Evolutionary conservation across 768 basidiomycete genomes (phyloP).

Genomic region (Daedaleopsis sinensis): DNA sequence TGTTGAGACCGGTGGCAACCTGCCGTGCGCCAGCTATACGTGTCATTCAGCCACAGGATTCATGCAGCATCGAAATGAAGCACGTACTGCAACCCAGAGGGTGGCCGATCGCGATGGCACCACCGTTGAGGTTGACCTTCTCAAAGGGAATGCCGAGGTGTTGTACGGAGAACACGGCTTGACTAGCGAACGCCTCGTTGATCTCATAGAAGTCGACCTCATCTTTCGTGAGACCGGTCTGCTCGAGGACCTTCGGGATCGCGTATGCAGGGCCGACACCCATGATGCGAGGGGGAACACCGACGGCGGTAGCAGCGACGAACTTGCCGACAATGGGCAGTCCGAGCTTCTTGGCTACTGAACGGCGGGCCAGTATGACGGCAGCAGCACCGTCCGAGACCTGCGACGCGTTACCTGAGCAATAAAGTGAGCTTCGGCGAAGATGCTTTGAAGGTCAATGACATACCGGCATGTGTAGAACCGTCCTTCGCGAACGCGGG

Average conservation of each 20-base stretch:
- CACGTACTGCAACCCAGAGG: conserved; percentile 82
- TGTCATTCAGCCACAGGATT: neutral
- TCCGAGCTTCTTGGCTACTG: conserved; percentile 77
- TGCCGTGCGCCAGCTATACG: conserved; percentile 78
- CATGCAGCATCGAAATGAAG: neutral
- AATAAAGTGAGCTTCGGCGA: neutral
- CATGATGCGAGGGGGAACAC: conserved; percentile 89
- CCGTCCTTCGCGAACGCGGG: conserved; percentile 82
- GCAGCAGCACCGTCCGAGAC: conserved; percentile 94
- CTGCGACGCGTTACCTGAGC: conserved; percentile 78
- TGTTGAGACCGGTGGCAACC: conserved; percentile 81
- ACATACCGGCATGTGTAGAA: conserved; percentile 69
- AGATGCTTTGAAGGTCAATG: neutral
- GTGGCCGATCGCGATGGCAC: conserved; percentile 89
- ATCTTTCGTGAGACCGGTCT: conserved; percentile 60
- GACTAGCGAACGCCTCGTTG: conserved; percentile 89
- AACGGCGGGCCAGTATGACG: conserved; percentile 80
- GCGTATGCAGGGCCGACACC: conserved; percentile 91
- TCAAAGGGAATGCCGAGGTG: conserved; percentile 69
- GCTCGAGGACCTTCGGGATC: conserved; percentile 73
- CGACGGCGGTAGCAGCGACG: conserved; percentile 66
- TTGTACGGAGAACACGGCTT: conserved; percentile 75
- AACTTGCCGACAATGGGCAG: conserved; percentile 90
- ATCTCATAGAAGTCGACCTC: conserved; percentile 93
- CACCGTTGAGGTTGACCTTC: conserved; percentile 87